Percentiles rank a stretch among this genome's conserved stretches.
Conservation (phyloP, 495 filamentous ascomycete genomes). For the Penicillium coffeae region DNA sequence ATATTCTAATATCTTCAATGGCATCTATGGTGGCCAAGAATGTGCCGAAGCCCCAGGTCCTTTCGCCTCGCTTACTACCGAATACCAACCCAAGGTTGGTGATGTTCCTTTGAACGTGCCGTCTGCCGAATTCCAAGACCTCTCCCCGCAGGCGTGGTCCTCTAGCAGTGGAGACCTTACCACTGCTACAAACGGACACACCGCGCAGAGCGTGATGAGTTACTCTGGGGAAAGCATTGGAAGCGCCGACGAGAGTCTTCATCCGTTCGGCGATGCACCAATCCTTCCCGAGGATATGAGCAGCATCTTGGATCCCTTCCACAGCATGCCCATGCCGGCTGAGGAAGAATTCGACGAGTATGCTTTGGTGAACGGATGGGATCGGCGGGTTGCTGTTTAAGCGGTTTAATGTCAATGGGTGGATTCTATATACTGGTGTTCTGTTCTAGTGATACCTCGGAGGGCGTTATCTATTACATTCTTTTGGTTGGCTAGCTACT, state of each 20-base stretch:
- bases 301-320: slow-evolving; percentile 37
- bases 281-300: slow-evolving; percentile 28
- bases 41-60: slow-evolving; percentile 45
- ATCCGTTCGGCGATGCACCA: slow-evolving; percentile 17
- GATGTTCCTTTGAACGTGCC: slow-evolving; percentile 15
- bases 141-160: slow-evolving; percentile 42
- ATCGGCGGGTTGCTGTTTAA: slow-evolving; percentile 39
- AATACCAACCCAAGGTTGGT: slow-evolving; percentile 31
- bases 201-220: slow-evolving; percentile 66
- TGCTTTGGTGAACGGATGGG: slow-evolving; percentile 31
- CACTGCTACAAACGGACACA: slow-evolving; percentile 28
- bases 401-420: neutral
- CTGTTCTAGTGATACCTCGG: slow-evolving; percentile 9
- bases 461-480: slow-evolving; percentile 10
- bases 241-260: slow-evolving; percentile 41
- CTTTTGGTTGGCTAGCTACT: neutral
- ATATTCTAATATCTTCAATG: slow-evolving; percentile 75
- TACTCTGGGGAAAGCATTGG: slow-evolving; percentile 74
- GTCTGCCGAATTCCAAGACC: slow-evolving; percentile 27
- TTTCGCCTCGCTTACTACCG: slow-evolving; percentile 40
- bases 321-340: slow-evolving; percentile 46
- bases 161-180: slow-evolving; percentile 38
- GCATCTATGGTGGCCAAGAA: slow-evolving; percentile 72
- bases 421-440: slow-evolving; percentile 2
- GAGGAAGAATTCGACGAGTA: slow-evolving; percentile 35